phyloP scores from a whole-genome alignment of 75 land plant genomes.

The Larix kaempferi region DNA sequence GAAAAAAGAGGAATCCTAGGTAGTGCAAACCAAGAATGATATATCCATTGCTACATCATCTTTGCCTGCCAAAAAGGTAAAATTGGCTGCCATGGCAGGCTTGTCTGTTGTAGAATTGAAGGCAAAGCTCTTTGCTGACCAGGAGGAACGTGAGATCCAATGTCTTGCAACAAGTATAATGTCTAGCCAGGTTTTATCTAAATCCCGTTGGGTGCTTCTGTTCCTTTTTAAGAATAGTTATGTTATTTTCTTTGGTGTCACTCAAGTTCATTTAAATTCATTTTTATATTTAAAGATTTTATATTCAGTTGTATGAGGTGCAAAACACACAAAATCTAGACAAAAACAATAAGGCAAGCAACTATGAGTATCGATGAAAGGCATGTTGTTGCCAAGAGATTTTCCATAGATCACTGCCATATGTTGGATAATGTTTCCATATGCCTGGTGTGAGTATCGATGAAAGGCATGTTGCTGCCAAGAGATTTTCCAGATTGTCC shows the following conservation, averaged over 20 bases:
- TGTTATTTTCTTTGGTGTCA: neutral
- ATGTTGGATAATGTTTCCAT: neutral
- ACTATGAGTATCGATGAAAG: too few species aligned
- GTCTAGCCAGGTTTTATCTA: conserved; percentile 69
- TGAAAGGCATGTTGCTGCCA: too few species aligned
- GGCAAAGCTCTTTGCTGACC: conserved; percentile 93
- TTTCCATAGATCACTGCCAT: neutral
- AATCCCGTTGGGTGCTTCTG: neutral
- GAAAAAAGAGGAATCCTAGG: neutral
- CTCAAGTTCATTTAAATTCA: neutral
- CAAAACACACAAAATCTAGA: neutral
- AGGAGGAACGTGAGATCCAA: conserved; percentile 96
- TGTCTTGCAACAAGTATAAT: conserved; percentile 76
- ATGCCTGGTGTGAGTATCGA: neutral
- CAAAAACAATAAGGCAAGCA: neutral
- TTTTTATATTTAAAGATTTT: neutral
- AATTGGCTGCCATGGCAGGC: conserved; percentile 78
- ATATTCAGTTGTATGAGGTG: neutral
- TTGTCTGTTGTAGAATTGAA: conserved; percentile 92
- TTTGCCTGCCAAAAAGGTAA: conserved; percentile 53
- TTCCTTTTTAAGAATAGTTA: neutral
- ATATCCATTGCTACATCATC: conserved; percentile 9
- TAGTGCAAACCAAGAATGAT: conserved; percentile 4
- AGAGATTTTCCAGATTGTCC: neutral
- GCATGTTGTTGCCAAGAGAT: too few species aligned